A percentile compares a stretch with the other conserved stretches of the same genome.
phyloP scores from a whole-genome alignment of 768 basidiomycete genomes.

The Suillus cothurnatus region DNA sequence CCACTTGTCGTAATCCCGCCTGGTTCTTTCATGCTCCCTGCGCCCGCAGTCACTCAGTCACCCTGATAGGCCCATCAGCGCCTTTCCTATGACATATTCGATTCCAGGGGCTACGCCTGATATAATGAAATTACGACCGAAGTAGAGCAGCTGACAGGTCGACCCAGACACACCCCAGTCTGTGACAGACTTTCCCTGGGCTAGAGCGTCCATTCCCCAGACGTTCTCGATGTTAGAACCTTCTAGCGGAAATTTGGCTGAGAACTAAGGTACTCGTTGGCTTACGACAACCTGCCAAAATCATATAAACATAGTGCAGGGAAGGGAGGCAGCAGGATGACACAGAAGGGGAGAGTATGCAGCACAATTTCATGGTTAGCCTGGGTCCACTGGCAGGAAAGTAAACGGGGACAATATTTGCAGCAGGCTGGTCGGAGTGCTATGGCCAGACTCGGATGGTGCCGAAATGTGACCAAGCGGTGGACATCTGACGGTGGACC shows the following conservation, averaged over 20 bases:
- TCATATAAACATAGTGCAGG: neutral
- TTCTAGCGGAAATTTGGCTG: neutral
- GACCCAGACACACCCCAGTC: neutral
- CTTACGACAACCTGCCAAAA: neutral
- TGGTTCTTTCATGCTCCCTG: neutral
- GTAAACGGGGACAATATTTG: neutral
- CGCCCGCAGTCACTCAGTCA: neutral
- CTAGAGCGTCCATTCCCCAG: neutral
- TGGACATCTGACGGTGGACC: neutral
- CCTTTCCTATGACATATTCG: neutral
- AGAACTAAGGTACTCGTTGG: neutral
- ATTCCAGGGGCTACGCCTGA: neutral
- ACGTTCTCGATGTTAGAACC: neutral
- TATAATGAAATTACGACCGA: neutral
- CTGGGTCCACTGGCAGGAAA: neutral
- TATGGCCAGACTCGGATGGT: neutral
- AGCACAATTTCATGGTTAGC: neutral
- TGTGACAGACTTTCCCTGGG: neutral
- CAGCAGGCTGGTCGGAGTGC: neutral
- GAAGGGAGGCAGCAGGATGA: too few relatives aligned
- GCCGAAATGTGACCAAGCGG: neutral
- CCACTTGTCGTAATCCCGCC: neutral
- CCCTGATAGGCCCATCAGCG: neutral
- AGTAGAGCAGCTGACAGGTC: neutral
- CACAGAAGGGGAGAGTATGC: neutral